These are phyloP conservation scores for Leccinum disarticulatum DNA, from an alignment of 768 basidiomycete genomes.

Conservation along the genomic window DNA sequence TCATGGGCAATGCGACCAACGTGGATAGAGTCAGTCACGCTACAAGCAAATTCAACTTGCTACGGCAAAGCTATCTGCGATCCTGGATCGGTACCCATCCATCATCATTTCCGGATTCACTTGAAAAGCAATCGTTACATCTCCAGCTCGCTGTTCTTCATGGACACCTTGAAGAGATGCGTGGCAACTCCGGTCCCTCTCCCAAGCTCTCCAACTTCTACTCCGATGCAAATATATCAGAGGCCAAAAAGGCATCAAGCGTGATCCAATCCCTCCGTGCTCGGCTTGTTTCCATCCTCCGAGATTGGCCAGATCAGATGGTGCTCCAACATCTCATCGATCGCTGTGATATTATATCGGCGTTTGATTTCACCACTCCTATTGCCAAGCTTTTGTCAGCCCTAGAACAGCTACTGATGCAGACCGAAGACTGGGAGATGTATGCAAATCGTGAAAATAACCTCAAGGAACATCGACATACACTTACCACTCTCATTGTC, in stretches of 20 bases:
- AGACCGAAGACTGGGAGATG: conserved; percentile 95
- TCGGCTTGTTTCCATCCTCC: conserved; percentile 56
- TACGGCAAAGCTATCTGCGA: conserved; percentile 36
- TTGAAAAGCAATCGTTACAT: conserved; percentile 54
- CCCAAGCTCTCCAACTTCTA: conserved; percentile 70
- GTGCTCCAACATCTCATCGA: conserved; percentile 82
- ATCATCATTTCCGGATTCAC: conserved; percentile 35
- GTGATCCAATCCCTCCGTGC: conserved; percentile 50
- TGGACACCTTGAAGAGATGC: conserved; percentile 36
- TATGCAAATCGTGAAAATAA: conserved; percentile 92
- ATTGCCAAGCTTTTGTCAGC: conserved; percentile 81
- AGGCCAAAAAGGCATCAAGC: conserved; percentile 59
- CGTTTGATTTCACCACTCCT: conserved; percentile 62
- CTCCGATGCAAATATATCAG: conserved; percentile 66
- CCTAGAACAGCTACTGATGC: conserved; percentile 80
- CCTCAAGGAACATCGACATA: conserved; percentile 63
- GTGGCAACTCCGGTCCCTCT: conserved; percentile 17
- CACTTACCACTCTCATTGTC: conserved; percentile 71
- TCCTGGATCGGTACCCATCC: conserved; percentile 33
- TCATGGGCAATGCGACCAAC: conserved; percentile 33
- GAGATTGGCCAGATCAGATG: conserved; percentile 97
- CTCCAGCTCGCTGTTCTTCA: conserved; percentile 54
- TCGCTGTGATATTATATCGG: conserved; percentile 66
- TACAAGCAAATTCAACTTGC: conserved; percentile 29
- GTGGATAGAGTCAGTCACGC: neutral